Base-by-base conservation (phyloP, 2,329 filamentous ascomycete species). In the Talaromyces sp. region DNA sequence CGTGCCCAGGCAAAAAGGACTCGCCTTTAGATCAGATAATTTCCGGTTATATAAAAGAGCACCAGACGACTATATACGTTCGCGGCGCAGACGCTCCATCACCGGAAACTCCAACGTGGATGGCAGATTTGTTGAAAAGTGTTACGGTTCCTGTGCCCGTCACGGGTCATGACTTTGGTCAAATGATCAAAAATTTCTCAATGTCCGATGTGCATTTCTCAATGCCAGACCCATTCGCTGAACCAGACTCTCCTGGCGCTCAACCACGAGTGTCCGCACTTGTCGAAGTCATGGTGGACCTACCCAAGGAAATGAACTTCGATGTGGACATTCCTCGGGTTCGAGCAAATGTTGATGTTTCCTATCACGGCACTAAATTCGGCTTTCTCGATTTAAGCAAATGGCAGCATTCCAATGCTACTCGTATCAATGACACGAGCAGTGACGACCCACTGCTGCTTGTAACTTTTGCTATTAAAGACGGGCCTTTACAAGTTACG, bases 271-370 rank as follows among this genome's bases (percentile, higher is more conserved):
- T 99, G 17, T 96, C 91, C 31, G 93, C 93, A 3, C 87, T 88
- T 21, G 89, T 97, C 52, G 81, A 90, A 62, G 93, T 93, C 11
- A 80, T 93, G 19, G 88, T 96, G 27, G 86, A 81, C 11, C 74
- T 98, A 35, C 95, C 95, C 0, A 83, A 90, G 50, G 89, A 96
- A 71, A 88, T 98, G 82, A 92, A 96, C 69, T 89, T 98, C 65
- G 85, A 88, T 56, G 78, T 99, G 56, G 86, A 89, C 63, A 90
- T 98, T 49, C 87, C 87, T 41, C 83, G 82, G 61, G 85, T 99
- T 54, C 85, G 86, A 58, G 91, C 93, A 2, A 84, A 84, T 58
- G 89, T 92, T 4, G 86, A 96, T 70, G 87, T 98, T 3, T 90
- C 85, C 66, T 97, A 96, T 75, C 81, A 90, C 65, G 82, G 82